Evolutionary conservation across 1,284 basidiomycete species (phyloP).

Genomic region (Trametes pubescens): DNA sequence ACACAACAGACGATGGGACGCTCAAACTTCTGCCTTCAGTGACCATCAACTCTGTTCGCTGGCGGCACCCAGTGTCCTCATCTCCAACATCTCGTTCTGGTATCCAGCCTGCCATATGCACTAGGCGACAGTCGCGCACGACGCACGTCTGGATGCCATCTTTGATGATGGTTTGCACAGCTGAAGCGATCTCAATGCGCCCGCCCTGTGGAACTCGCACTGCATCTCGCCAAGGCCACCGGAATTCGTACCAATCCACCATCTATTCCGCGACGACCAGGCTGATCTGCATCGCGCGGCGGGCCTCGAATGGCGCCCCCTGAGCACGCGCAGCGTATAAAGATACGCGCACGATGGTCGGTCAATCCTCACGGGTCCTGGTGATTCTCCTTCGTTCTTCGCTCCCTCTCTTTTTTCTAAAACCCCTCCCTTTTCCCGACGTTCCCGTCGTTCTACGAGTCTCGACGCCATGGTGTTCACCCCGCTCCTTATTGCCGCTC

Average conservation of each 20-base stretch:
- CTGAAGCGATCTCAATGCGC: conserved; percentile 13
- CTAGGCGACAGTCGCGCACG: background rate
- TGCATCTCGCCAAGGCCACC: conserved; percentile 21
- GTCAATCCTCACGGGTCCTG: conserved; percentile 22
- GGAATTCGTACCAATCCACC: conserved; percentile 1
- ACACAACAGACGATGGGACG: too few species aligned
- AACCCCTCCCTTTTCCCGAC: conserved; percentile 17
- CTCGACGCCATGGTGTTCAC: conserved; percentile 31
- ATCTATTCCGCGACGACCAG: conserved; percentile 15
- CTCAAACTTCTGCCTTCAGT: too few species aligned
- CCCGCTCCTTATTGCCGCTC: conserved; percentile 29
- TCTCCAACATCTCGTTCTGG: background rate
- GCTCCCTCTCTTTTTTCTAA: conserved; percentile 16
- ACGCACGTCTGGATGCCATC: conserved; percentile 10
- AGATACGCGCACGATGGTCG: background rate
- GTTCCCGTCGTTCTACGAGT: conserved; percentile 22
- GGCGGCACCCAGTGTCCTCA: background rate
- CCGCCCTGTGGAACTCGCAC: conserved; percentile 7
- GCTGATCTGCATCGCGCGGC: conserved; percentile 17
- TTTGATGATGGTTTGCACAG: conserved; percentile 18
- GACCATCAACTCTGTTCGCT: too few species aligned
- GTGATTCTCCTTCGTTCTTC: conserved; percentile 22
- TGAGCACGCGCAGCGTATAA: conserved; percentile 11
- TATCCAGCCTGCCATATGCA: background rate
- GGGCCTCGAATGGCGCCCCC: background rate